These are phyloP conservation scores for Dactylellina parvicollis DNA, from an alignment of 2,329 filamentous ascomycete species.

Conservation along the genomic window DNA sequence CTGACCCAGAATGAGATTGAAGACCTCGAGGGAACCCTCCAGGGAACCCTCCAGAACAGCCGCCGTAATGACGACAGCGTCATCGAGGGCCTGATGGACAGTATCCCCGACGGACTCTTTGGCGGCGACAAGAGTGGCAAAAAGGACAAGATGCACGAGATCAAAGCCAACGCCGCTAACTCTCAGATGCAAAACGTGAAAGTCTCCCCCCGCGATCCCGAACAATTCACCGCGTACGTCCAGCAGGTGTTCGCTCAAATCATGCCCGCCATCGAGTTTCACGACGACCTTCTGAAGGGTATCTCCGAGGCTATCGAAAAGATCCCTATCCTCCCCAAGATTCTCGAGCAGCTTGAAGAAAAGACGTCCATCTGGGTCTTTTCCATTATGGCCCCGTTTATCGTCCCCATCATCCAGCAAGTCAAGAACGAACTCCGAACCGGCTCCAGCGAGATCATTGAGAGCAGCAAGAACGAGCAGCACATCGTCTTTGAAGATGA, in stretches of 20 bases:
- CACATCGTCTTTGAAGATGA: constrained; percentile 87
- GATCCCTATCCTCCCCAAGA: constrained; percentile 83
- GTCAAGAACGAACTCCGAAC: constrained; percentile 87
- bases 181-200: constrained; percentile 75
- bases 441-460: constrained; percentile 86
- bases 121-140: constrained; percentile 76
- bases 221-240: constrained; percentile 83
- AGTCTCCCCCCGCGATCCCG: constrained; percentile 80
- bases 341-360: constrained; percentile 86
- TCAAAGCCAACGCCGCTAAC: constrained; percentile 72
- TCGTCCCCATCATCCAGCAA: constrained; percentile 85
- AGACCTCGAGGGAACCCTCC: constrained; percentile 83
- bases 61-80: constrained; percentile 65
- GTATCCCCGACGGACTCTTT: constrained; percentile 82
- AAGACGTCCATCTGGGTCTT: constrained; percentile 91
- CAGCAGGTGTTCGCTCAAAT: constrained; percentile 78
- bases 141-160: constrained; percentile 71
- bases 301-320: constrained; percentile 82
- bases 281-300: constrained; percentile 83
- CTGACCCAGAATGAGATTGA: constrained; percentile 89
- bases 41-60: constrained; percentile 77
- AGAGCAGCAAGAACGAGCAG: constrained; percentile 78
- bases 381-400: constrained; percentile 86
- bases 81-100: constrained; percentile 80
- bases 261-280: constrained; percentile 89